These are phyloP conservation scores for Chrysanthemum seticuspe DNA, from an alignment of 129 eudicot species.

Conservation along the genomic window DNA sequence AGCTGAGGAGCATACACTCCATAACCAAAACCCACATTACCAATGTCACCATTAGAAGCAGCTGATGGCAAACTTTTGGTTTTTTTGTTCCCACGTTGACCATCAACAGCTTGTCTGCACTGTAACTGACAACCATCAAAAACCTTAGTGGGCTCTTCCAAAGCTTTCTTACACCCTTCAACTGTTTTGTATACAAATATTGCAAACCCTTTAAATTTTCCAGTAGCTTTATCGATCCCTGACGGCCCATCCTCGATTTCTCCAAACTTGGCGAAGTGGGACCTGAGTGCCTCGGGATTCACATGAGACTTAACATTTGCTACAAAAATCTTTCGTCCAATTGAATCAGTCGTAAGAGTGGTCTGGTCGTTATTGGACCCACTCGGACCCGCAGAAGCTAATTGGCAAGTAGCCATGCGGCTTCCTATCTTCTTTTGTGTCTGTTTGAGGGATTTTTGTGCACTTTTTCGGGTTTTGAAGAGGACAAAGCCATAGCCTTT, in stretches of 20 bases:
- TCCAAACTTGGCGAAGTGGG: conserved; percentile 57
- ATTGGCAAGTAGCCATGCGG: conserved; percentile 71
- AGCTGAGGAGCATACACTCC: conserved; percentile 35
- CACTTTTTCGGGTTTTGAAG: conserved; percentile 55
- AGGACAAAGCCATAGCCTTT: conserved; percentile 83
- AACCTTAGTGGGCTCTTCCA: conserved; percentile 68
- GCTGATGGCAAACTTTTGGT: conserved; percentile 17
- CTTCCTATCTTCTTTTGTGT: conserved; percentile 80
- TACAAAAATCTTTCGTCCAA: conserved; percentile 60
- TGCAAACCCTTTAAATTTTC: conserved; percentile 70
- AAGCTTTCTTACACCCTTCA: conserved; percentile 65
- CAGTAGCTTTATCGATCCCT: conserved; percentile 57
- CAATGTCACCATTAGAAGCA: conserved; percentile 28
- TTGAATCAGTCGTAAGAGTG: conserved; percentile 8
- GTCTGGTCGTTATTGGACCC: conserved; percentile 24
- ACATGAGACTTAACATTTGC: conserved; percentile 65
- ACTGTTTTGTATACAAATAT: conserved; percentile 59
- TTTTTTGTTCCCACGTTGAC: conserved; percentile 37
- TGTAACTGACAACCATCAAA: conserved; percentile 66
- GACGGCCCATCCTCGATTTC: conserved; percentile 85
- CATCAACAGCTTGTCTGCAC: conserved; percentile 56
- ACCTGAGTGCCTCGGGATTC: conserved; percentile 39
- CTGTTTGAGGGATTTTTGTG: conserved; percentile 53
- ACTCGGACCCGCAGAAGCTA: conserved; percentile 67
- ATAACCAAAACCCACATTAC: conserved; percentile 39